Evolutionary conservation across 2,329 filamentous ascomycete species (phyloP).

Genomic region (Magnaporthiopsis incrustans): DNA sequence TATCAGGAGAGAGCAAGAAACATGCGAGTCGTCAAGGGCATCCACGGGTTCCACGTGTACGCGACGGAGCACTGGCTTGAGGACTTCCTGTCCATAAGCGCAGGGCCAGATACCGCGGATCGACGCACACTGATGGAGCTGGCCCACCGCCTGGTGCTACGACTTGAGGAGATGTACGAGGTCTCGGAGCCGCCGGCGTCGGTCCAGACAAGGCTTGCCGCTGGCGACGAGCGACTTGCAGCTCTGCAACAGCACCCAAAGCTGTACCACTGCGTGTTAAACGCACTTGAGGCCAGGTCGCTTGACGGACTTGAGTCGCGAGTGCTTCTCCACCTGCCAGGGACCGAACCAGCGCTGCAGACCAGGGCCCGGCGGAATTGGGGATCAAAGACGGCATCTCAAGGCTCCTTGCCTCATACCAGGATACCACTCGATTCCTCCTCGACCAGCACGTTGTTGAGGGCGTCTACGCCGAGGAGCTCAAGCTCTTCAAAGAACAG

Average conservation of each 20-base stretch:
- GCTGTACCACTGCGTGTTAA: neutral
- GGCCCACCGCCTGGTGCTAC: neutral
- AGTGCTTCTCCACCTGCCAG: neutral
- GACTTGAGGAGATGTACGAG: neutral
- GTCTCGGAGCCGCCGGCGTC: neutral
- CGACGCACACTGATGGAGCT: neutral
- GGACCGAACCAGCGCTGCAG: neutral
- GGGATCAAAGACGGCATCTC: neutral
- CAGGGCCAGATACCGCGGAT: neutral
- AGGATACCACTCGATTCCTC: slow-evolving; percentile 1
- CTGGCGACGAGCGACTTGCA: neutral
- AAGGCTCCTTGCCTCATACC: slow-evolving; percentile 5
- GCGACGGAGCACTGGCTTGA: slow-evolving; percentile 23
- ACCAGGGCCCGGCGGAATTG: neutral
- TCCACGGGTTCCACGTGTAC: slow-evolving; percentile 23
- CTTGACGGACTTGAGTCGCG: neutral
- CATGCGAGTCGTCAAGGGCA: slow-evolving; percentile 17
- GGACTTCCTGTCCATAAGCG: slow-evolving; percentile 15
- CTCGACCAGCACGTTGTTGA: neutral
- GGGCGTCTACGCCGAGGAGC: slow-evolving; percentile 3
- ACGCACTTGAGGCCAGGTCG: neutral
- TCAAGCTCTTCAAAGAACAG: slow-evolving; percentile 9
- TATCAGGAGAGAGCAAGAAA: slow-evolving; percentile 2
- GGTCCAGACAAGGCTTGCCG: neutral
- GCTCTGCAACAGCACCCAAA: neutral